Percentiles rank a stretch among this genome's conserved stretches.
These are phyloP conservation scores for Boletus patriciae DNA, from an alignment of 768 basidiomycete species.

Conservation along the genomic window DNA sequence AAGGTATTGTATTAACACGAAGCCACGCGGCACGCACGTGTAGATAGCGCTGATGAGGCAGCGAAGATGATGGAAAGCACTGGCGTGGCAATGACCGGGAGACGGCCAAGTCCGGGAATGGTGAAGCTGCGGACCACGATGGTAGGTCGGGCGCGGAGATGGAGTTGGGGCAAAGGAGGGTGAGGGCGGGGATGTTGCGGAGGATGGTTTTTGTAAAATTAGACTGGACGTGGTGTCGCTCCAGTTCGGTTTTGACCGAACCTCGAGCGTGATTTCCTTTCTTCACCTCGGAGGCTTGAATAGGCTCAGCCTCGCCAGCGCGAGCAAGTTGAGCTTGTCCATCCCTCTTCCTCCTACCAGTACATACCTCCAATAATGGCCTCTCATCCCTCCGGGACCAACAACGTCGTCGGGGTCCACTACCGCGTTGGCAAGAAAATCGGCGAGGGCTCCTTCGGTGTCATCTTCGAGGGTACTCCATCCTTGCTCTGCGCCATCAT, in stretches of 20 bases:
- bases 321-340: slow-evolving; percentile 3
- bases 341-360: slow-evolving; percentile 12
- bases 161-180: background rate
- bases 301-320: slow-evolving; percentile 27
- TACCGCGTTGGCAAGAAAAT: slow-evolving; percentile 99
- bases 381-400: slow-evolving; percentile 55
- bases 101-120: too few relatives aligned
- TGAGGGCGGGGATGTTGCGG: slow-evolving; percentile 22
- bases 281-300: slow-evolving; percentile 30
- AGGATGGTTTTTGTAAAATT: slow-evolving; percentile 7
- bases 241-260: slow-evolving; percentile 33
- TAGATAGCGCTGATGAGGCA: background rate
- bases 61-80: slow-evolving; percentile 23
- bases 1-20: background rate
- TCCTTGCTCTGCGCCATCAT: background rate
- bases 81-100: too few relatives aligned
- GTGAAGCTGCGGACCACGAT: too few relatives aligned
- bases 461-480: slow-evolving; percentile 82
- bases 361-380: slow-evolving; percentile 45
- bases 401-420: slow-evolving; percentile 91
- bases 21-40: slow-evolving; percentile 7
- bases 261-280: slow-evolving; percentile 26
- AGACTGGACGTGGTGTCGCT: background rate
- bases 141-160: slow-evolving; percentile 14
- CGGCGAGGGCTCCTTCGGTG: slow-evolving; percentile 97